Evolutionary conservation across 345 rosid genomes (phyloP).

Genomic region (Acer saccharum): DNA sequence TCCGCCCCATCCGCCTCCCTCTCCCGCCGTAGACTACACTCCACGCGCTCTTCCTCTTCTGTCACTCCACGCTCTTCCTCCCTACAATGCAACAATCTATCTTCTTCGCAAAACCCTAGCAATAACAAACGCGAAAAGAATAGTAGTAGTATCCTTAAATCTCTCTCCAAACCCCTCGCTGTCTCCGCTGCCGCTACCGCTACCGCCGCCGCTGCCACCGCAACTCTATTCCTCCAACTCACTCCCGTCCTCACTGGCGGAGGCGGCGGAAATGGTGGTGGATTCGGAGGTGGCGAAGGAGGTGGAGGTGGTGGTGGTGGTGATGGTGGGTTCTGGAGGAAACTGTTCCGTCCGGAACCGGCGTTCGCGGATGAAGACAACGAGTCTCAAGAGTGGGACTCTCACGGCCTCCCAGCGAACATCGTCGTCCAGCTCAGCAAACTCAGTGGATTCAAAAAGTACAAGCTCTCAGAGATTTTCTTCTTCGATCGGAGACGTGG

Average conservation of each 20-base stretch:
- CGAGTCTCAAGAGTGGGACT: conserved; percentile 76
- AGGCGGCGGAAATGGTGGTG: conserved; percentile 36
- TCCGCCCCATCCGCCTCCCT: conserved; percentile 32
- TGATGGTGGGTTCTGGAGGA: conserved; percentile 54
- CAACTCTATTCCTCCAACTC: conserved; percentile 50
- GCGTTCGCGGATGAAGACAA: conserved; percentile 79
- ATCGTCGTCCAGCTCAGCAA: conserved; percentile 75
- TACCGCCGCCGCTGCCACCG: conserved; percentile 36
- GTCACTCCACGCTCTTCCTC: conserved; percentile 30
- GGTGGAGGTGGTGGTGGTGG: conserved; percentile 39
- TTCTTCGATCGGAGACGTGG: conserved; percentile 70
- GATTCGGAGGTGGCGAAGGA: conserved; percentile 41
- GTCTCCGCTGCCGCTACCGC: conserved; percentile 44
- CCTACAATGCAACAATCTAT: conserved; percentile 34
- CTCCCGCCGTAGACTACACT: conserved; percentile 8
- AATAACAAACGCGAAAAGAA: conserved; percentile 1
- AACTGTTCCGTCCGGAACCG: conserved; percentile 43
- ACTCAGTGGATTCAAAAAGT: conserved; percentile 85
- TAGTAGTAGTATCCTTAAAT: conserved; percentile 30
- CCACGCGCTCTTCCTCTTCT: conserved; percentile 28
- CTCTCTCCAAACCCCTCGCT: conserved; percentile 45
- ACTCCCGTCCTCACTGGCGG: conserved; percentile 31
- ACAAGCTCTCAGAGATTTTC: conserved; percentile 76
- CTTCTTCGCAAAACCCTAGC: conserved; percentile 26
- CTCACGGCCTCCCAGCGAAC: conserved; percentile 91